Base-by-base conservation (phyloP, 148 eudicot species). In the Vaccinium macrocarpon region DNA sequence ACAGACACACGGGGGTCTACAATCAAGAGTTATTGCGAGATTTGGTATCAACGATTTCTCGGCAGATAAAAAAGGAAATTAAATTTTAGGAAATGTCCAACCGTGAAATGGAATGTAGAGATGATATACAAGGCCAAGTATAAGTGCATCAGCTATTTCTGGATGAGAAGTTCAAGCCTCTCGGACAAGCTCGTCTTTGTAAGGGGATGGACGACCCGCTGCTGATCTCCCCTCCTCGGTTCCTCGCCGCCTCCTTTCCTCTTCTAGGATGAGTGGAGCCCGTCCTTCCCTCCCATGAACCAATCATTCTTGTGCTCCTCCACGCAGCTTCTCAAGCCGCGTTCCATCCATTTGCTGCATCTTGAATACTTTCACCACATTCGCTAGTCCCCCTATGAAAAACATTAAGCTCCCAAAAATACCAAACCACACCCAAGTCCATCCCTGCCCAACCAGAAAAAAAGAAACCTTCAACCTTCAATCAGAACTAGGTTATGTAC, bases 291-390 rank as follows among this genome's bases (percentile, higher is more conserved):
- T 76, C 79, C 80, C 87, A 51, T 81, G 91, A 6, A 86, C 50
- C 77, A 94, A 38, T 55, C 91, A 81, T 77, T 94, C 98, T 88
- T 94, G 98, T 18, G 98, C 98, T 14, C 98, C 98, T 23, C 98
- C 97, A 32, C 95, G 90, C 9, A 96, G 87, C 81, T 96, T 96
- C 90, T 96, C 98, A 18, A 96, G 88, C 51, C 93, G 88, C n/a
- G 91, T 81, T 56, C 92, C 95, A 16, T 88, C 86, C 9, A 78
- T 81, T 82, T 92, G 95, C 38, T 90, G 96, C 96, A 94, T 92
- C 91, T 93, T 91, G 89, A 93, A 93, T 46, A 94, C 98, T 87
- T 94, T 96, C 64, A 92, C 91, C 50, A 92, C 93, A 72, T 96
- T 96, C 57, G 89, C 90, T 81, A 96, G 68, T 53, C 94, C 98